Evolutionary conservation across 2,329 filamentous ascomycete species (phyloP).

Genomic region (Monilinia fructigena): DNA sequence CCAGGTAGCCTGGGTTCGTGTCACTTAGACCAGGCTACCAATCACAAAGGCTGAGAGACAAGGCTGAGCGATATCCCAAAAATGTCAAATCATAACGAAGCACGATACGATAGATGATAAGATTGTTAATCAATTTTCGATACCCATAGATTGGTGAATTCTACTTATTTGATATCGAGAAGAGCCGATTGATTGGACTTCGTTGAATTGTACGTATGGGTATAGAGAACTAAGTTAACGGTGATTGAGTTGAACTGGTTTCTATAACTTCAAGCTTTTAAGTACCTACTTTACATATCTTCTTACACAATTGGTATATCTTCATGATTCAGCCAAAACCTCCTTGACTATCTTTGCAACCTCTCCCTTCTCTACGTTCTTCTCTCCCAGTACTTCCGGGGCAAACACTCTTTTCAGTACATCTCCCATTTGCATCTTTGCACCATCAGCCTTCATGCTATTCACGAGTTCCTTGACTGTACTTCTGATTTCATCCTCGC

Average conservation of each 20-base stretch:
- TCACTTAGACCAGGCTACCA: constrained; percentile 11
- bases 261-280: not conserved
- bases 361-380: constrained; percentile 61
- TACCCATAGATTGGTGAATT: too few relatives aligned
- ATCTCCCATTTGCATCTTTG: constrained; percentile 54
- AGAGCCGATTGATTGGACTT: too few relatives aligned
- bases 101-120: constrained; percentile 1
- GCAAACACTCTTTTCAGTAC: constrained; percentile 61
- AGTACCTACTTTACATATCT: not conserved
- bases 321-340: constrained; percentile 34
- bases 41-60: constrained; percentile 13
- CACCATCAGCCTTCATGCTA: constrained; percentile 46
- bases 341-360: constrained; percentile 63
- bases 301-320: not conserved
- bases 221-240: not conserved
- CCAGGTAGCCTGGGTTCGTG: constrained; percentile 19
- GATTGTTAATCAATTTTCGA: too few relatives aligned
- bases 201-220: too few relatives aligned
- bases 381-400: constrained; percentile 57
- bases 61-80: constrained; percentile 13
- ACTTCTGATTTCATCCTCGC: constrained; percentile 56
- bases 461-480: constrained; percentile 54
- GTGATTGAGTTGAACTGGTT: constrained; percentile 11
- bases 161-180: too few relatives aligned
- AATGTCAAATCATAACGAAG: constrained; percentile 7